Evolutionary conservation across 495 filamentous ascomycete genomes (phyloP).

Genomic region (Penicillium diatomitis): DNA sequence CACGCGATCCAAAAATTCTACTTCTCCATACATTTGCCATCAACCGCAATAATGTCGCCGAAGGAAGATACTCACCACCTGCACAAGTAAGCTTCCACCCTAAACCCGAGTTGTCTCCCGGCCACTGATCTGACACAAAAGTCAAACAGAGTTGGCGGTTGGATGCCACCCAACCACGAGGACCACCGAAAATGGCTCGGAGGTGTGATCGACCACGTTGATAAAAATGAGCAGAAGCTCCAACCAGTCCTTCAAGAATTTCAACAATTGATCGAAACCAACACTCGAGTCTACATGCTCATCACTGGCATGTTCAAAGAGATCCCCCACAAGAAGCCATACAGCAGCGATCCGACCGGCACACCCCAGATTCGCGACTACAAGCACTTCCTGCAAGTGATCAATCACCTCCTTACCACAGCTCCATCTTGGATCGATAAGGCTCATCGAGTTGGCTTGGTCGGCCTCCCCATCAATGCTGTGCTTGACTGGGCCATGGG

Average conservation of each 20-base stretch:
- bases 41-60: not conserved
- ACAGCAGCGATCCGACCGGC: constrained; percentile 52
- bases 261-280: constrained; percentile 36
- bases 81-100: constrained; percentile 3
- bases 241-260: constrained; percentile 36
- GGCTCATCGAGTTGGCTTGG: constrained; percentile 45
- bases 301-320: constrained; percentile 53
- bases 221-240: constrained; percentile 11
- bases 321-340: constrained; percentile 46
- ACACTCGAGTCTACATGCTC: constrained; percentile 31
- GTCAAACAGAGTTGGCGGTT: constrained; percentile 19
- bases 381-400: constrained; percentile 51
- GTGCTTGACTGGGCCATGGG: constrained; percentile 69
- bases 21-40: not conserved
- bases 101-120: not conserved
- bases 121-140: not conserved
- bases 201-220: constrained; percentile 24
- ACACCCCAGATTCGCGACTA: constrained; percentile 53
- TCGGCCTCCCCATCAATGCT: constrained; percentile 59
- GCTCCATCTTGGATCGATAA: constrained; percentile 53
- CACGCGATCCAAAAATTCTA: no score
- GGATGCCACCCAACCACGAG: constrained; percentile 27
- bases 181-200: constrained; percentile 28
- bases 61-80: constrained; percentile 6
- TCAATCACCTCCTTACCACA: constrained; percentile 54